These are phyloP conservation scores for Cystofilobasidium ferigula DNA, from an alignment of 768 basidiomycete species.

Conservation along the genomic window DNA sequence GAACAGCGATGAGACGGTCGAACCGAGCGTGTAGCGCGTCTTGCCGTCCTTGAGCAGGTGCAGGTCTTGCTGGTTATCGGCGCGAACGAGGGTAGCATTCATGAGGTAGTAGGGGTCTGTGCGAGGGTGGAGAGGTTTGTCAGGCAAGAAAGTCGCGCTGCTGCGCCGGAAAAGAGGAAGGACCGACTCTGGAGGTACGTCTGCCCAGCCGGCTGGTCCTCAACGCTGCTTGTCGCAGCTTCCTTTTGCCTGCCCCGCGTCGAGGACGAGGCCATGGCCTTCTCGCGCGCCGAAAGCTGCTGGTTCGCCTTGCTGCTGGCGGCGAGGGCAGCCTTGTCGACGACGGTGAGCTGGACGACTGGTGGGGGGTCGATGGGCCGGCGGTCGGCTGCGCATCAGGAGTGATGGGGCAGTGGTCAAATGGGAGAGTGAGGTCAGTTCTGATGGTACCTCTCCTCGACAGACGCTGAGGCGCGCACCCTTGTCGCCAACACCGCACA, in stretches of 20 bases:
- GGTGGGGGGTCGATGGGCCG: slow-evolving; percentile 93
- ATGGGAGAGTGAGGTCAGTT: slow-evolving; percentile 12
- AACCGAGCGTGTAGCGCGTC: slow-evolving; percentile 81
- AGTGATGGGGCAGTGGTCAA: slow-evolving; percentile 2
- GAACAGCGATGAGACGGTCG: slow-evolving; percentile 78
- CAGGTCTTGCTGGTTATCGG: slow-evolving; percentile 59
- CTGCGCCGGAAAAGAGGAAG: not conserved
- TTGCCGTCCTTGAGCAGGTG: slow-evolving; percentile 87
- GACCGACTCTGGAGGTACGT: slow-evolving; percentile 36
- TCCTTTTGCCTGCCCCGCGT: not conserved
- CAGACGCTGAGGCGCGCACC: slow-evolving; percentile 40
- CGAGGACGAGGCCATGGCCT: not conserved
- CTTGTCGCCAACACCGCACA: slow-evolving; percentile 50
- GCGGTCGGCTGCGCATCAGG: slow-evolving; percentile 58
- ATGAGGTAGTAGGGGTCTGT: slow-evolving; percentile 81
- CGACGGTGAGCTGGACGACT: slow-evolving; percentile 84
- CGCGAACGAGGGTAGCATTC: slow-evolving; percentile 40
- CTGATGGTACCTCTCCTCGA: not conserved
- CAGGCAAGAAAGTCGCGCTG: no score
- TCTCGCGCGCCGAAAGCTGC: not conserved
- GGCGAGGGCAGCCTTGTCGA: slow-evolving; percentile 42
- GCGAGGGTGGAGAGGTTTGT: not conserved
- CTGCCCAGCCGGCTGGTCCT: slow-evolving; percentile 6
- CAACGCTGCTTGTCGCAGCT: not conserved
- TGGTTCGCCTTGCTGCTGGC: slow-evolving; percentile 6